Percentiles rank a stretch among this genome's conserved stretches.
Evolutionary conservation across 192 early-diverging fungal species (phyloP).

Genomic region (Backusella australiensis): DNA sequence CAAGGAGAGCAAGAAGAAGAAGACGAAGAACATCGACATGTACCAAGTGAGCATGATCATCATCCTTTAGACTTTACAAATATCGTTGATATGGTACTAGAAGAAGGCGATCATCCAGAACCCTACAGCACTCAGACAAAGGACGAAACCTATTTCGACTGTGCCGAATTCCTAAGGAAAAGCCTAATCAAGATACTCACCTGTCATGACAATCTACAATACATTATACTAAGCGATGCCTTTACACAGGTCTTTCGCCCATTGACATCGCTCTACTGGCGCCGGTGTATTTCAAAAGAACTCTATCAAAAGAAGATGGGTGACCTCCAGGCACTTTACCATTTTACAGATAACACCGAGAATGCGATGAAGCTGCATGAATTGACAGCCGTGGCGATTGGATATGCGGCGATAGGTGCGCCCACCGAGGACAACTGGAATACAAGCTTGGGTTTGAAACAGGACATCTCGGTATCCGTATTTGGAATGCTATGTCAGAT

Average conservation of each 20-base stretch:
- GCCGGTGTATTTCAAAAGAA: neutral
- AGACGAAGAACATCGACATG: neutral
- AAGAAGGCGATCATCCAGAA: neutral
- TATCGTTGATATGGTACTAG: neutral
- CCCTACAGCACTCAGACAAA: neutral
- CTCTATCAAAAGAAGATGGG: neutral
- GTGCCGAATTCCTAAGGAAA: neutral
- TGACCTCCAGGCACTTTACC: neutral
- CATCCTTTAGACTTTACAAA: neutral
- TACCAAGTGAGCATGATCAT: neutral
- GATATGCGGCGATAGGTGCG: neutral
- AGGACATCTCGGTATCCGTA: neutral
- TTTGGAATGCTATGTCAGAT: conserved; percentile 17
- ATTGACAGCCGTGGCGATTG: conserved; percentile 7
- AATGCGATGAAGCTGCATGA: conserved; percentile 12
- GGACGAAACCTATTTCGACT: neutral
- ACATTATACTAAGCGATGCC: neutral
- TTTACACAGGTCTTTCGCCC: neutral
- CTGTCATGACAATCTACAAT: neutral
- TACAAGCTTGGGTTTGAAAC: neutral
- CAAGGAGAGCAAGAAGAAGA: neutral
- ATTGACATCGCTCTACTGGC: neutral
- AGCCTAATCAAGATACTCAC: neutral
- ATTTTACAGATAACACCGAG: conserved; percentile 2
- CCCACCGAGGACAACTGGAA: neutral